Percentiles rank a stretch among this genome's conserved stretches.
These are phyloP conservation scores for Barnettozyma sp. DNA, from an alignment of 805 yeast genomes.

Conservation along the genomic window DNA sequence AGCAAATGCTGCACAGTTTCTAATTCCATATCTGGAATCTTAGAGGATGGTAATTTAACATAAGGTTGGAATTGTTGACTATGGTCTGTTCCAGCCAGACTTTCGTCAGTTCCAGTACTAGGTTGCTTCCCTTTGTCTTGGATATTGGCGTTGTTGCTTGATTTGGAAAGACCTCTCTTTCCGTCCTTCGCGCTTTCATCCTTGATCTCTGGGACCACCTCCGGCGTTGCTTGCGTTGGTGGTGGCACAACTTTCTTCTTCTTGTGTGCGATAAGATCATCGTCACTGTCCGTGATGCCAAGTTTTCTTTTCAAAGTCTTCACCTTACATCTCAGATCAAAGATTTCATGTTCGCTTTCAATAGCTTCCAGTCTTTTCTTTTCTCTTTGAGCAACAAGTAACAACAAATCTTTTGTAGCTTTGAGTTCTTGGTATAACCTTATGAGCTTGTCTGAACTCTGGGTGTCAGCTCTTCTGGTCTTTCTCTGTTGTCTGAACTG, in stretches of 20 bases:
- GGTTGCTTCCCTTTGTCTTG: conserved; percentile 14
- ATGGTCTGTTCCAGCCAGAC: conserved; percentile 20
- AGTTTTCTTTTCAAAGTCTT: conserved; percentile 69
- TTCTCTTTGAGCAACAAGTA: conserved; percentile 71
- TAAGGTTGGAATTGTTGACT: conserved; percentile 53
- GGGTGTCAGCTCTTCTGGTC: conserved; percentile 89
- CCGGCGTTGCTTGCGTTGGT: too few relatives aligned
- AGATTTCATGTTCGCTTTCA: conserved; percentile 57
- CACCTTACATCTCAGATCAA: conserved; percentile 64
- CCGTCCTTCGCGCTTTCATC: conserved; percentile 10
- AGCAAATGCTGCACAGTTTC: conserved; percentile 73
- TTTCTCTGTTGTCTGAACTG: conserved; percentile 94
- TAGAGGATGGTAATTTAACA: conserved; percentile 81
- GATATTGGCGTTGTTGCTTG: conserved; percentile 14
- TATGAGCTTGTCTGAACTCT: conserved; percentile 79
- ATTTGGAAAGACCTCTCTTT: conserved; percentile 19
- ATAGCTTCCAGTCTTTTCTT: conserved; percentile 52
- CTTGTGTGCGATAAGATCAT: conserved; percentile 72
- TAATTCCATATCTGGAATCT: conserved; percentile 87
- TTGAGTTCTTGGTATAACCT: conserved; percentile 68
- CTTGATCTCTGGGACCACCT: conserved; percentile 10
- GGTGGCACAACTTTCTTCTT: conserved; percentile 41
- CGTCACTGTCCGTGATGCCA: conserved; percentile 78
- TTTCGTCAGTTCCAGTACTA: conserved; percentile 7
- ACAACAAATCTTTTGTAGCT: conserved; percentile 62